These are phyloP conservation scores for Botrytis fragariae DNA, from an alignment of 2,329 filamentous ascomycete genomes.

Conservation along the genomic window DNA sequence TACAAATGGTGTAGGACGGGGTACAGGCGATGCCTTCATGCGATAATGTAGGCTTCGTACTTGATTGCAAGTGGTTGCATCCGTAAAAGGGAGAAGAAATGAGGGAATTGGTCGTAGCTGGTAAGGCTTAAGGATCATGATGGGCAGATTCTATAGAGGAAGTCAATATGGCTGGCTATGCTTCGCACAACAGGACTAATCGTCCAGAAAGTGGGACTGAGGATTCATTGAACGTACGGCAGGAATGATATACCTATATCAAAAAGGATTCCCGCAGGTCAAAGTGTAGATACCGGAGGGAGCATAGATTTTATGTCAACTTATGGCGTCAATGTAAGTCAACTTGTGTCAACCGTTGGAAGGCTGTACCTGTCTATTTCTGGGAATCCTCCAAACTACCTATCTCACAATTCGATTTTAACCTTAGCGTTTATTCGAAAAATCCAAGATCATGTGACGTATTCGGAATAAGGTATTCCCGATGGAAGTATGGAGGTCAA, in stretches of 20 bases:
- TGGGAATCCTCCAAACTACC: neutral
- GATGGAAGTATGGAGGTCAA: neutral
- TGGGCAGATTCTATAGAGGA: constrained; percentile 22
- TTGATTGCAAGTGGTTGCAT: constrained; percentile 32
- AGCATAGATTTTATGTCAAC: neutral
- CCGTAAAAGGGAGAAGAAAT: constrained; percentile 36
- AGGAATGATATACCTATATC: neutral
- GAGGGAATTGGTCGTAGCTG: constrained; percentile 34
- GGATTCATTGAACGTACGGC: neutral
- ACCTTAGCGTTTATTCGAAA: neutral
- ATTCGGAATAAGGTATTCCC: neutral
- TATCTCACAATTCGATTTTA: constrained; percentile 8
- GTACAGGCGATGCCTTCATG: constrained; percentile 47
- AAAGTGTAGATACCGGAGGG: constrained; percentile 2
- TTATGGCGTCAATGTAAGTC: neutral
- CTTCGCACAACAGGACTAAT: neutral
- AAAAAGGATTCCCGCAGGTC: neutral
- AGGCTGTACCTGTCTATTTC: neutral
- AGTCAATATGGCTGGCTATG: constrained; percentile 10
- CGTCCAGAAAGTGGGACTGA: neutral
- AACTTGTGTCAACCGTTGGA: neutral
- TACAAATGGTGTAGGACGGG: constrained; percentile 77
- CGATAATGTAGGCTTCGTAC: constrained; percentile 43
- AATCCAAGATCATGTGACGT: neutral
- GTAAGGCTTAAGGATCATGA: constrained; percentile 35